These are phyloP conservation scores for Candida verbasci DNA, from an alignment of 805 yeast species.

Conservation along the genomic window DNA sequence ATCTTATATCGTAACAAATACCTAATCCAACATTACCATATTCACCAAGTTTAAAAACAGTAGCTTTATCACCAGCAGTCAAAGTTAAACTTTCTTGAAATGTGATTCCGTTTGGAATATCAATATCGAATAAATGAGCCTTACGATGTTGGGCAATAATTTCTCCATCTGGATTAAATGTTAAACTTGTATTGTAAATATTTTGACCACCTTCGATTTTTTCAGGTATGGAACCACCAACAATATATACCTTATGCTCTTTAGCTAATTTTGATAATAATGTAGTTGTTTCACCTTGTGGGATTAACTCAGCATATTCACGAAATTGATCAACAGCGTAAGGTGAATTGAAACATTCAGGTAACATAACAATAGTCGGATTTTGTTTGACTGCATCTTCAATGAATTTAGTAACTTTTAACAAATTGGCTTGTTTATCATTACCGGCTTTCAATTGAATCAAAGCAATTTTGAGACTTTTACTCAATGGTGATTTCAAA, in stretches of 20 bases:
- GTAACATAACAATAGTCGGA: conserved; percentile 61
- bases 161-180: conserved; percentile 69
- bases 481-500: conserved; percentile 41
- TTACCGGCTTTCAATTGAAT: conserved; percentile 79
- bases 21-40: conserved; percentile 77
- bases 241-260: conserved; percentile 54
- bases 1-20: conserved; percentile 78
- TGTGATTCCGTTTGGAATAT: conserved; percentile 85
- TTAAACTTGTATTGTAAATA: conserved; percentile 65
- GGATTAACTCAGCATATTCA: conserved; percentile 84
- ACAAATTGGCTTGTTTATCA: conserved; percentile 74
- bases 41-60: conserved; percentile 64
- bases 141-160: conserved; percentile 84
- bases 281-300: conserved; percentile 62
- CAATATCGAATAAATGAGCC: conserved; percentile 87
- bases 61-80: conserved; percentile 76
- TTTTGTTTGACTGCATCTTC: conserved; percentile 49
- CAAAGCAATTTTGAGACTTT: conserved; percentile 72
- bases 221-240: conserved; percentile 96
- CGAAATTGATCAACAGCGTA: conserved; percentile 84
- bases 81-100: conserved; percentile 78
- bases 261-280: conserved; percentile 66
- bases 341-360: conserved; percentile 96
- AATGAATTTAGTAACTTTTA: conserved; percentile 61
- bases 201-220: conserved; percentile 50